These are phyloP conservation scores for Xylaria longipes DNA, from an alignment of 495 filamentous ascomycete species.

Conservation along the genomic window DNA sequence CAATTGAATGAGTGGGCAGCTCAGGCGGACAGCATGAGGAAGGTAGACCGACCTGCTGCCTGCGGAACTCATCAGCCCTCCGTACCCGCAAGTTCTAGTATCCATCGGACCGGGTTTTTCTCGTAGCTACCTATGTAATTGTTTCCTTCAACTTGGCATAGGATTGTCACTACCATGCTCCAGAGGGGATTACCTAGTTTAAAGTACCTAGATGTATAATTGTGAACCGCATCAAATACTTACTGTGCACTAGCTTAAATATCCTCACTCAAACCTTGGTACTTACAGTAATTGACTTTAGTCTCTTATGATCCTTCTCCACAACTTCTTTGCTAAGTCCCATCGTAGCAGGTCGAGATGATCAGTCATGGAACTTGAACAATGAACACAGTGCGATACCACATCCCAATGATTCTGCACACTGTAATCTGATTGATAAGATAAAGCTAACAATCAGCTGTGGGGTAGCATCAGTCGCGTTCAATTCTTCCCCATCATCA, in stretches of 20 bases:
- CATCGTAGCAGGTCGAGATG: background rate
- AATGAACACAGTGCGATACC: background rate
- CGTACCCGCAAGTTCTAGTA: background rate
- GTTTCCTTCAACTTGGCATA: background rate
- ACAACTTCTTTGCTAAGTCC: background rate
- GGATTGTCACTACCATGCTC: background rate
- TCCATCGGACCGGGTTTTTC: background rate
- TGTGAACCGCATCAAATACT: background rate
- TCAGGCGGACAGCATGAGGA: background rate
- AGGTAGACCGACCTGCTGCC: background rate
- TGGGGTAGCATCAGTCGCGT: background rate
- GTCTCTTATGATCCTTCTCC: background rate
- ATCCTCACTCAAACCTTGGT: background rate
- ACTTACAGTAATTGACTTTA: background rate
- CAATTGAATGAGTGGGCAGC: background rate
- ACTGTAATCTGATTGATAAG: background rate
- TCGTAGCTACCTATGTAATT: background rate
- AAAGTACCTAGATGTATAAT: background rate
- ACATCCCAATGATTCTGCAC: background rate
- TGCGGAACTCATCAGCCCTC: background rate
- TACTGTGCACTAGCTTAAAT: background rate
- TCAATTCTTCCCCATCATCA: background rate
- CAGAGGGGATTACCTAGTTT: background rate
- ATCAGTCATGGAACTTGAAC: no score
- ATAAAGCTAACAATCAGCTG: slow-evolving; percentile 1